Base-by-base conservation (phyloP, 1,284 basidiomycete species). In the Cutaneotrichosporon curvatum region DNA sequence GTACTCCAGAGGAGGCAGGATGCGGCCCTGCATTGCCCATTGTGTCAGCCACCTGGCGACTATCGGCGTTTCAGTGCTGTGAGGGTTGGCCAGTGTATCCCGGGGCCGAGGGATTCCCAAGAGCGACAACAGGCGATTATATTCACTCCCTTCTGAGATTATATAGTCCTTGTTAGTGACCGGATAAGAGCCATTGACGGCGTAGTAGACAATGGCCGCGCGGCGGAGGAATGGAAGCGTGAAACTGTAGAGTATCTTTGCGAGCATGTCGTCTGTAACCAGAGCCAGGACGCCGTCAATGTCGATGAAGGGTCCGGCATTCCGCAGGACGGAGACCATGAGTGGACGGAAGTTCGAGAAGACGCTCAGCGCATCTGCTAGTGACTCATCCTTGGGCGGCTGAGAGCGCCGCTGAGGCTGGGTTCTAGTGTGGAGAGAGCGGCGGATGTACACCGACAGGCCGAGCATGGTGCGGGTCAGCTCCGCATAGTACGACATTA, bases 141-240 rank as follows among this genome's bases (percentile, higher is more conserved):
- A 91, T 63, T 95, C 90, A 34, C 54, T 54, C 15, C 67, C 65
- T 4, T 59, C 45, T 49, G 65, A 44, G 52, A 73, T 60, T 11
- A 78, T 75, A 5, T 77, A 76, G 2, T 78, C 72, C 57, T 84
- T 83, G 14, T 79, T 75, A 30, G 59, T 21, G 72, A 75, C 8
- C 79, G 85, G 51, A 44, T 70, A 70, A n/a, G 52, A 51, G 12
- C 57, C 56, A 12, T 85, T 76, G 18, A 90, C 76, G 1, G 87
- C 80, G 12, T 85, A 82, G 55, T 84, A 87, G 9, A 97, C 77
- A 33, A 96, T 87, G 6, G 88, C 83, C 0, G 87, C 87, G 4
- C 87, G 81, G 31, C 92, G 83, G n/a, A 97, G 78, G 77, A 96
- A 96, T 1, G 91, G 91, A 7, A 98, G 75, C 0, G 89, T 92